Conservation (phyloP, 2,329 filamentous ascomycete species). For the Paracamarosporium sp. region DNA sequence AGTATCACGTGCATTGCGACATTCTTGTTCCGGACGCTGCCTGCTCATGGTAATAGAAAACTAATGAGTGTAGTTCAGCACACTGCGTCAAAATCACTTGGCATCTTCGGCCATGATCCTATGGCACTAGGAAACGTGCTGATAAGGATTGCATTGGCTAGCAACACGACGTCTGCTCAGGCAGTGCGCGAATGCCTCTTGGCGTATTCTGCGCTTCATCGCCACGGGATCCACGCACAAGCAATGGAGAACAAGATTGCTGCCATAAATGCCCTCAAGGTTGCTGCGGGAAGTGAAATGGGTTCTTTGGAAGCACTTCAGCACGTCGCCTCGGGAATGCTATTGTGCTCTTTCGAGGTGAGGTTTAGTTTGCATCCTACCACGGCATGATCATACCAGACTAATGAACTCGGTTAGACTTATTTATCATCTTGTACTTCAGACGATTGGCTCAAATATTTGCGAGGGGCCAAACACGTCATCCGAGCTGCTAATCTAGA, state of each 20-base stretch:
- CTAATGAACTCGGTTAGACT: slow-evolving; percentile 1
- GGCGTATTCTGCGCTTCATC: slow-evolving; percentile 19
- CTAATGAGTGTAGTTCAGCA: slow-evolving; percentile 4
- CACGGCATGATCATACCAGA: too few relatives aligned
- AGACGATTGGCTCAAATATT: slow-evolving; percentile 17
- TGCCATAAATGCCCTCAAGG: slow-evolving; percentile 7
- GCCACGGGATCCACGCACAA: slow-evolving; percentile 16
- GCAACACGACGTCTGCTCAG: slow-evolving; percentile 9
- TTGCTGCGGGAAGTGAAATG: neutral
- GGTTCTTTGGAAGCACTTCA: slow-evolving; percentile 14
- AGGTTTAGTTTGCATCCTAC: neutral
- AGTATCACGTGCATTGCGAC: neutral
- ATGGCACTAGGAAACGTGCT: slow-evolving; percentile 3
- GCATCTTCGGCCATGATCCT: slow-evolving; percentile 10
- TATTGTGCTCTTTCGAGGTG: slow-evolving; percentile 20
- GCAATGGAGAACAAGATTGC: slow-evolving; percentile 16
- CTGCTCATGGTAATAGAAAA: neutral
- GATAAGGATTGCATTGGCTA: slow-evolving; percentile 12
- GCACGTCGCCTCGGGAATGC: slow-evolving; percentile 19
- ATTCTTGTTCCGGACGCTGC: neutral
- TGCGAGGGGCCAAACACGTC: slow-evolving; percentile 16
- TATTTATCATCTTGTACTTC: slow-evolving; percentile 14
- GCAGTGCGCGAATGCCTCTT: slow-evolving; percentile 16
- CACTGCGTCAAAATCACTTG: slow-evolving; percentile 7
- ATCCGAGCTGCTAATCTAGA: slow-evolving; percentile 5